Percentiles rank a stretch among this genome's conserved stretches.
phyloP scores from a whole-genome alignment of 768 basidiomycete species.

The Lactarius evosmus region DNA sequence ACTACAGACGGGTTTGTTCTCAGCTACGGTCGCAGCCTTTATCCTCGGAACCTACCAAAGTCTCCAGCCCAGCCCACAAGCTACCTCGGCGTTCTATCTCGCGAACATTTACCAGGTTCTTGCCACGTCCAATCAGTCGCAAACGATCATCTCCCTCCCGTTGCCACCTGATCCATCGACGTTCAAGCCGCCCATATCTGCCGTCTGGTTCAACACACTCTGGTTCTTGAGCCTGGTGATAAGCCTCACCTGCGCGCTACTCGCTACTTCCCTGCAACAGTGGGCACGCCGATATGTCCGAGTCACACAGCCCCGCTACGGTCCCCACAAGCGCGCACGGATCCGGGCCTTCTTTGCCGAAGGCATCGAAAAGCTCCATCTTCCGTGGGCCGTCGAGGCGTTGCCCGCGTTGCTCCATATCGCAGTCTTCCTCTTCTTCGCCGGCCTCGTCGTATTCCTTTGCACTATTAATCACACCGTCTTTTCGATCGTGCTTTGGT shows the following conservation, averaged over 20 bases:
- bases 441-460: slow-evolving; percentile 47
- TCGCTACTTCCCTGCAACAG: slow-evolving; percentile 47
- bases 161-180: slow-evolving; percentile 9
- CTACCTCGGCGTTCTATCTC: slow-evolving; percentile 5
- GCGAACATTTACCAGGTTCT: slow-evolving; percentile 14
- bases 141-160: background rate
- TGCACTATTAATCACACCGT: slow-evolving; percentile 30
- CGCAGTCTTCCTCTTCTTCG: slow-evolving; percentile 50
- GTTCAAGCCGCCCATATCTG: slow-evolving; percentile 31
- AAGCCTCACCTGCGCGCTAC: slow-evolving; percentile 43
- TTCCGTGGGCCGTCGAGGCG: slow-evolving; percentile 41
- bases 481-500: slow-evolving; percentile 16
- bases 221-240: slow-evolving; percentile 41
- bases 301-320: slow-evolving; percentile 33
- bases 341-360: slow-evolving; percentile 40
- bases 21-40: slow-evolving; percentile 23
- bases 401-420: slow-evolving; percentile 49
- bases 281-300: slow-evolving; percentile 44
- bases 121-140: background rate
- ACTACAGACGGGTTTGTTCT: slow-evolving; percentile 23
- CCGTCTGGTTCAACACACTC: slow-evolving; percentile 40
- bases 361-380: slow-evolving; percentile 40
- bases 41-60: slow-evolving; percentile 11
- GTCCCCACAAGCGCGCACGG: slow-evolving; percentile 37
- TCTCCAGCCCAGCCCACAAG: slow-evolving; percentile 10